Percentiles rank a stretch among this genome's conserved stretches.
phyloP scores from a whole-genome alignment of 306 rosid species.

The Quercus variabilis region DNA sequence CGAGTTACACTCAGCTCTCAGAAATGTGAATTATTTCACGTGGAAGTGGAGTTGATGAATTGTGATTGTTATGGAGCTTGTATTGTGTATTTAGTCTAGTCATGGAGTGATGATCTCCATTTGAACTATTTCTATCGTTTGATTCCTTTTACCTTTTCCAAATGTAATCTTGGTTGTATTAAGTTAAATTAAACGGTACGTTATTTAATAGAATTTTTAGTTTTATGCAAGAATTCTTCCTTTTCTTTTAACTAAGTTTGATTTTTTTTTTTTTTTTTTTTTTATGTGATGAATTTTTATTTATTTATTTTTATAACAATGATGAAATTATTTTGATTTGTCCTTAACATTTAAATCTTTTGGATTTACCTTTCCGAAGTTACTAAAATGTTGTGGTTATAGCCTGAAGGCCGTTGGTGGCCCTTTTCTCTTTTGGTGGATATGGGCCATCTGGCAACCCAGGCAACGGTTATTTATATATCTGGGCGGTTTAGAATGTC shows the following conservation, averaged over 20 bases:
- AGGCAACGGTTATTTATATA: too few relatives aligned
- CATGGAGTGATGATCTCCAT: not conserved
- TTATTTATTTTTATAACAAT: too few relatives aligned
- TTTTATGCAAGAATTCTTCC: not conserved
- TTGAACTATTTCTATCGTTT: not conserved
- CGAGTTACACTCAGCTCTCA: not conserved
- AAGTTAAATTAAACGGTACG: not conserved
- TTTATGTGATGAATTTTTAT: too few relatives aligned
- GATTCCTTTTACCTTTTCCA: not conserved
- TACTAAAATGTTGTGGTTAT: too few relatives aligned
- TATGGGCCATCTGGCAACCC: too few relatives aligned
- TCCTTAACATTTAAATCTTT: too few relatives aligned
- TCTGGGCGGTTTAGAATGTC: too few relatives aligned
- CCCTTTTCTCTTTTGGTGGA: too few relatives aligned
- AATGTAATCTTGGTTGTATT: not conserved
- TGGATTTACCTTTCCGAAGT: too few relatives aligned
- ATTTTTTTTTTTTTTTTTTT: too few relatives aligned
- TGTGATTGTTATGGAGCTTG: not conserved
- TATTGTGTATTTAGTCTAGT: not conserved
- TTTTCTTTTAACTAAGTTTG: not conserved
- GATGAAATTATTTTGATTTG: too few relatives aligned
- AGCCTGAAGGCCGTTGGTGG: too few relatives aligned
- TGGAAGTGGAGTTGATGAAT: slow-evolving; percentile 2
- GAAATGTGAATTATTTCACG: not conserved
- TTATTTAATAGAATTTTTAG: not conserved